Evolutionary conservation across 305 asterid genomes (phyloP).

Genomic region (Solanum hybrid): DNA sequence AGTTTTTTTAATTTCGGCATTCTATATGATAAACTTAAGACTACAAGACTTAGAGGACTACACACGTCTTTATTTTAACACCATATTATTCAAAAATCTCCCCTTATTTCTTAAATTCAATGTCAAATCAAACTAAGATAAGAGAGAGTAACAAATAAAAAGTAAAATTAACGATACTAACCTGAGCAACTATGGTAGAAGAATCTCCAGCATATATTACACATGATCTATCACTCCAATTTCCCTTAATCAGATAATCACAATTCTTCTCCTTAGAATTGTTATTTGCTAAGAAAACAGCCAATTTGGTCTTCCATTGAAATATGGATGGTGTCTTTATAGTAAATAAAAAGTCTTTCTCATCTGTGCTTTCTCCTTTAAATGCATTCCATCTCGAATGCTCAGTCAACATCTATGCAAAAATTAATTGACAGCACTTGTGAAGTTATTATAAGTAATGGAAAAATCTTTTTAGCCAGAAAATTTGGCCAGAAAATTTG

Average conservation of each 20-base stretch:
- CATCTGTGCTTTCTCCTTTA: slow-evolving; percentile 22
- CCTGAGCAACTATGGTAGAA: slow-evolving; percentile 28
- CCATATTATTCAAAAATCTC: too few species aligned
- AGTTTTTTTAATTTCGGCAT: background rate
- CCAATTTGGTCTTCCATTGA: slow-evolving; percentile 21
- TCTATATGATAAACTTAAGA: background rate
- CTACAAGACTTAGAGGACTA: background rate
- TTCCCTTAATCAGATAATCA: slow-evolving; percentile 22
- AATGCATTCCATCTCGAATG: slow-evolving; percentile 28
- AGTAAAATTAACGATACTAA: background rate
- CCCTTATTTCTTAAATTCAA: too few species aligned
- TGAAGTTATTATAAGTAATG: background rate
- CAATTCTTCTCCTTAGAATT: slow-evolving; percentile 16
- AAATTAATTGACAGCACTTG: background rate
- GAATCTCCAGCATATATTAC: slow-evolving; percentile 21
- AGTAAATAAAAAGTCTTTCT: slow-evolving; percentile 22
- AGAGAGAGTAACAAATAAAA: background rate
- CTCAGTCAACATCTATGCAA: background rate
- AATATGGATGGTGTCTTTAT: slow-evolving; percentile 15
- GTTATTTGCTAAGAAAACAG: slow-evolving; percentile 31
- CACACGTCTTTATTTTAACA: background rate
- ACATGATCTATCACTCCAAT: slow-evolving; percentile 16
- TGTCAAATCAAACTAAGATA: background rate
- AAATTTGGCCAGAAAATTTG: too few species aligned
- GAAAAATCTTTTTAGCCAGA: too few species aligned